Conservation (phyloP, 2,329 filamentous ascomycete genomes). For the Pestalotiopsis sp. region DNA sequence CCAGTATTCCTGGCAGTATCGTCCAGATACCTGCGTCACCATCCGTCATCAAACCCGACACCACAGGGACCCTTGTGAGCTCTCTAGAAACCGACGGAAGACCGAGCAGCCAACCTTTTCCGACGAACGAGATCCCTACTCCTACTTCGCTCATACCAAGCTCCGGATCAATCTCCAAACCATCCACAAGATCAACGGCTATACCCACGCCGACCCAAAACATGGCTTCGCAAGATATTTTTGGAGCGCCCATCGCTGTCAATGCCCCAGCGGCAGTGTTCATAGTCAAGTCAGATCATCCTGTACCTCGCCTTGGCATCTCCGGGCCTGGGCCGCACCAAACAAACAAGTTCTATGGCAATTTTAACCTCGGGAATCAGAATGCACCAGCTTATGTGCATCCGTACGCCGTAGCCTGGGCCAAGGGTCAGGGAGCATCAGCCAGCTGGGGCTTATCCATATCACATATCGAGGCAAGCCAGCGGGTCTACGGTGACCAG, state of each 20-base stretch:
- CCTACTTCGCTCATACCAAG: slow-evolving; percentile 36
- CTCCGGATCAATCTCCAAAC: slow-evolving; percentile 16
- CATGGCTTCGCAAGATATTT: slow-evolving; percentile 48
- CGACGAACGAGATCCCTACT: slow-evolving; percentile 36
- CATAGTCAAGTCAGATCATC: slow-evolving; percentile 54
- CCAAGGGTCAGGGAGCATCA: slow-evolving; percentile 62
- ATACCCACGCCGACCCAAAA: slow-evolving; percentile 22
- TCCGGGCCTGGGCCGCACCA: slow-evolving; percentile 52
- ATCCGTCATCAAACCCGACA: slow-evolving; percentile 29
- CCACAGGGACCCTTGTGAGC: slow-evolving; percentile 35
- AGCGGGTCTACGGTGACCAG: slow-evolving; percentile 68
- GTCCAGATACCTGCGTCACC: slow-evolving; percentile 36
- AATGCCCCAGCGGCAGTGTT: slow-evolving; percentile 53
- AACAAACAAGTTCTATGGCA: slow-evolving; percentile 83
- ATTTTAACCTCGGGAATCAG: slow-evolving; percentile 78
- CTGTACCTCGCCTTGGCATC: slow-evolving; percentile 57
- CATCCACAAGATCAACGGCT: slow-evolving; percentile 21
- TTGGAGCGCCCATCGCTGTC: slow-evolving; percentile 56
- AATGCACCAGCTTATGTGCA: slow-evolving; percentile 71
- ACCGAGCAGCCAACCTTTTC: slow-evolving; percentile 25
- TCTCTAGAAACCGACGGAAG: slow-evolving; percentile 30
- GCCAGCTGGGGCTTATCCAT: slow-evolving; percentile 78
- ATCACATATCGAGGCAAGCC: slow-evolving; percentile 69
- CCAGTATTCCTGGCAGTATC: slow-evolving; percentile 30
- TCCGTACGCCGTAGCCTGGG: slow-evolving; percentile 73